Evolutionary conservation across 345 rosid species (phyloP).

Genomic region (Xanthoceras sorbifolium): DNA sequence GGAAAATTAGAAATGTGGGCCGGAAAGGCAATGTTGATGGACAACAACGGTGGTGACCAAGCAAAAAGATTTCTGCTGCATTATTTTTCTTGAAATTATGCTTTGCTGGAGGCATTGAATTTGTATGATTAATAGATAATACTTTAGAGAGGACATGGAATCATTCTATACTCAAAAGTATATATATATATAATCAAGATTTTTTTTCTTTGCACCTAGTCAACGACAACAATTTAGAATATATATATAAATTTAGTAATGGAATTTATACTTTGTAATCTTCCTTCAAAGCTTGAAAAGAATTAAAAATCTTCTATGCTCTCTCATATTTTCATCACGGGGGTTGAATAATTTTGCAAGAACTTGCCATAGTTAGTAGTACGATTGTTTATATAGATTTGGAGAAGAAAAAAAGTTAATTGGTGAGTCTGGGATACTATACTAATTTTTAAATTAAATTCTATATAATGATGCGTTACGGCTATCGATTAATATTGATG

Average conservation of each 20-base stretch:
- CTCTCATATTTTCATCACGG: neutral
- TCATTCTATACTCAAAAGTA: conserved; percentile 9
- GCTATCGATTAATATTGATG: too few relatives aligned
- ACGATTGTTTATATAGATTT: neutral
- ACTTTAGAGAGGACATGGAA: conserved; percentile 8
- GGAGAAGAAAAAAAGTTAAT: neutral
- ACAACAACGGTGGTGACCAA: neutral
- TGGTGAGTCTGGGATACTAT: neutral
- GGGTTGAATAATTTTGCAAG: neutral
- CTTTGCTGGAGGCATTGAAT: neutral
- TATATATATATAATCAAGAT: neutral
- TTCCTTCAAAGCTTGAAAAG: neutral
- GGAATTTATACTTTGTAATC: neutral
- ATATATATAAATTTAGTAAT: neutral
- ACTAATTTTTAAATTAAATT: too few relatives aligned
- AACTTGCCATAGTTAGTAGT: neutral
- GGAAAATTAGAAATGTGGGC: neutral
- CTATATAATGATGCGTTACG: too few relatives aligned
- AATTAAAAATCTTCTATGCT: neutral
- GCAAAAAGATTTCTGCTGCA: neutral
- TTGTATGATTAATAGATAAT: neutral
- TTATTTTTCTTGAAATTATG: neutral
- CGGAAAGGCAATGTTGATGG: neutral
- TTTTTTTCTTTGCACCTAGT: neutral
- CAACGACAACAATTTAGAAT: neutral